Evolutionary conservation across 352 stramenopile genomes (phyloP).

Genomic region (Phytophthora vignae): DNA sequence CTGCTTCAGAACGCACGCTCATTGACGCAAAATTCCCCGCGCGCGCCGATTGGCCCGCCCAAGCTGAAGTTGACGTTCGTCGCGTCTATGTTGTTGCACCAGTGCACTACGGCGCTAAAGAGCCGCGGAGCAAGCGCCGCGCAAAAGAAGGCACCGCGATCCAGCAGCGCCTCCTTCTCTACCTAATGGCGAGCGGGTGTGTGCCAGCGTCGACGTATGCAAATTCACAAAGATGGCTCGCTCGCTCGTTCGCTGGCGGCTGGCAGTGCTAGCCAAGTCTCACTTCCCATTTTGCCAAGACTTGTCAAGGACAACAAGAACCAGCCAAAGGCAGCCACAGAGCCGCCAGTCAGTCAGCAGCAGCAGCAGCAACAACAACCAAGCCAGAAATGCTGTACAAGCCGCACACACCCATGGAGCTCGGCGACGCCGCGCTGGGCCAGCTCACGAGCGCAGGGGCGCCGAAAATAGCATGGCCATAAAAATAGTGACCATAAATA

Average conservation of each 20-base stretch:
- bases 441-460: no score
- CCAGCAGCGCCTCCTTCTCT: not conserved
- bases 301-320: conserved; percentile 2
- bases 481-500: no score
- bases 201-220: conserved; percentile 21
- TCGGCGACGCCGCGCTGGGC: conserved; percentile 46
- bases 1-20: not conserved
- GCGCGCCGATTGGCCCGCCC: not conserved
- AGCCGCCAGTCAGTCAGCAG: not conserved
- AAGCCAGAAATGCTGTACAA: conserved; percentile 28
- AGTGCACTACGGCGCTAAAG: not conserved
- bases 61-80: conserved; percentile 3
- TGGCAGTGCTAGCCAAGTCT: not conserved
- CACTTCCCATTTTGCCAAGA: conserved; percentile 23
- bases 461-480: no score
- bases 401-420: conserved; percentile 44
- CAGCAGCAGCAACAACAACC: not conserved
- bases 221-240: conserved; percentile 15
- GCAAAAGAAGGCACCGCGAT: conserved; percentile 16
- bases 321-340: not conserved
- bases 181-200: not conserved
- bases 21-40: not conserved
- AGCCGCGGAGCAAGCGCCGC: not conserved
- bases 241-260: conserved; percentile 2
- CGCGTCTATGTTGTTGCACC: not conserved